Evolutionary conservation across 768 basidiomycete genomes (phyloP).

Genomic region (Mycena rebaudengoi): DNA sequence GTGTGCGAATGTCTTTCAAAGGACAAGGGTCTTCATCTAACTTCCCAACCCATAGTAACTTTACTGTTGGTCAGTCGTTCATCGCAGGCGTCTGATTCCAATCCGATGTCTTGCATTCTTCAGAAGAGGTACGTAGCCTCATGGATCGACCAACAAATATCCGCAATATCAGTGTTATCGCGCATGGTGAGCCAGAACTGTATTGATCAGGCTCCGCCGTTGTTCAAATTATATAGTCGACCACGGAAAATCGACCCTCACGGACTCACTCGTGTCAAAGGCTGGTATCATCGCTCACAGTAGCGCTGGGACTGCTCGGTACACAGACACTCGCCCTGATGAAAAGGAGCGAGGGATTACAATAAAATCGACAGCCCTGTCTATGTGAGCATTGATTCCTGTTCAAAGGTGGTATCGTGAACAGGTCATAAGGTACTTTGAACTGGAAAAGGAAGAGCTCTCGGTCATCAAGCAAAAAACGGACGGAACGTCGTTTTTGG

Average conservation of each 20-base stretch:
- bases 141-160: constrained; percentile 94
- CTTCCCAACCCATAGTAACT: background rate
- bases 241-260: constrained; percentile 99
- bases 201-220: background rate
- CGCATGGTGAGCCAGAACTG: constrained; percentile 87
- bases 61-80: constrained; percentile 14
- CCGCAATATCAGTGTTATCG: constrained; percentile 52
- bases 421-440: constrained; percentile 82
- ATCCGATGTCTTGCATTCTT: background rate
- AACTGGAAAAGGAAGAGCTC: constrained; percentile 90
- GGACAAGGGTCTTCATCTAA: background rate
- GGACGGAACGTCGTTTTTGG: constrained; percentile 93
- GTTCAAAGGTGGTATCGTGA: background rate
- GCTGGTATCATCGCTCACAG: constrained; percentile 96
- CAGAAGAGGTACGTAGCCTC: constrained; percentile 83
- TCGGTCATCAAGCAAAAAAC: constrained; percentile 91
- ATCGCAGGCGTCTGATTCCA: no score
- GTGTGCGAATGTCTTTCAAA: background rate
- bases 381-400: constrained; percentile 38
- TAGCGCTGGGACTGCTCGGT: constrained; percentile 95
- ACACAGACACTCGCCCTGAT: constrained; percentile 96
- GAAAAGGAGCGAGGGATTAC: constrained; percentile 99
- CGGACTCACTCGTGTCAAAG: constrained; percentile 98
- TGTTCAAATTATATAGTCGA: constrained; percentile 69
- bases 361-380: constrained; percentile 99